A percentile compares a stretch with the other conserved stretches of the same genome.
Evolutionary conservation across 2,329 filamentous ascomycete genomes (phyloP).

Genomic region (Ceratocystis smalleyi): DNA sequence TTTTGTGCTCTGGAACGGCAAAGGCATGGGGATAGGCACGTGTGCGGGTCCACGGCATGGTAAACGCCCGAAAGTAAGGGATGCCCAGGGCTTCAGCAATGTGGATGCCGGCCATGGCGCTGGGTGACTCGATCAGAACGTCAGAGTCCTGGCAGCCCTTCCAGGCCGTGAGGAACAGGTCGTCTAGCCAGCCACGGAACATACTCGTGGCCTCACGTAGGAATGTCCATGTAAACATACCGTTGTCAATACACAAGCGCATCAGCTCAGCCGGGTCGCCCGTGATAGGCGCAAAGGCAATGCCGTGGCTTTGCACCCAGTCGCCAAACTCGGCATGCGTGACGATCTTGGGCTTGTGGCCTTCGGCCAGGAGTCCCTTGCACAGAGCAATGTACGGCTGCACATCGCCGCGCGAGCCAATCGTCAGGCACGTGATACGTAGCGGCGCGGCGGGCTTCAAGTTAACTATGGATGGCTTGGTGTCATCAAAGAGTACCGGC

Average conservation of each 20-base stretch:
- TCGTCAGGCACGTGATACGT: constrained; percentile 82
- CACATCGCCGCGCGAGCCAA: constrained; percentile 88
- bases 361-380: constrained; percentile 75
- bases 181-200: constrained; percentile 91
- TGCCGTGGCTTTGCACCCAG: constrained; percentile 86
- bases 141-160: constrained; percentile 72
- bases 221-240: constrained; percentile 90
- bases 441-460: constrained; percentile 74
- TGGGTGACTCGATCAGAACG: constrained; percentile 85
- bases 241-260: constrained; percentile 89
- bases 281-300: constrained; percentile 76
- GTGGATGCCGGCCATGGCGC: constrained; percentile 93
- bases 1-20: constrained; percentile 78
- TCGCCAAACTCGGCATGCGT: constrained; percentile 79
- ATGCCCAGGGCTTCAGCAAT: constrained; percentile 87
- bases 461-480: constrained; percentile 52
- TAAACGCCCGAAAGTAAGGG: constrained; percentile 93
- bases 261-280: constrained; percentile 91
- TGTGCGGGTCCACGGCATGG: constrained; percentile 97
- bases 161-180: constrained; percentile 69
- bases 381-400: constrained; percentile 95
- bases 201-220: constrained; percentile 71
- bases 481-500: constrained; percentile 78
- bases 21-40: constrained; percentile 94
- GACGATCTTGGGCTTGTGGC: constrained; percentile 73